Conservation (phyloP, 208 protist genomes). For the Leishmania tarentolae region DNA sequence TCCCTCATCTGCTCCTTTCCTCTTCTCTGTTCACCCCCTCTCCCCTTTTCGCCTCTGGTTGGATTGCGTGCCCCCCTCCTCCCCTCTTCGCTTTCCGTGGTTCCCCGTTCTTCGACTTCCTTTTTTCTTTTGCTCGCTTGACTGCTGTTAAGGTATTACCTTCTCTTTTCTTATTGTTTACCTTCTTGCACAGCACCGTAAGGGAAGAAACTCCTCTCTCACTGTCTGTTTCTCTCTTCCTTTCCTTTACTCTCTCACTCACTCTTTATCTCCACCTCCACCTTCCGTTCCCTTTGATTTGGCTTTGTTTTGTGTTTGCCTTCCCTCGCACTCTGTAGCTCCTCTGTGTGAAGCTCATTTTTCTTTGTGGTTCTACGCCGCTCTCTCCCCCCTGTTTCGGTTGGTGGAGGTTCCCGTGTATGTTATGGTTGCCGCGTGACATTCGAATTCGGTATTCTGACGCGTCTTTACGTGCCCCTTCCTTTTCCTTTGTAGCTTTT, state of each 20-base stretch:
- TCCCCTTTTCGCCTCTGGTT: not conserved
- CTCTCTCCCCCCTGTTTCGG: not conserved
- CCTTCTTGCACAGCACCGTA: constrained; percentile 12
- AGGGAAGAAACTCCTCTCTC: constrained; percentile 1
- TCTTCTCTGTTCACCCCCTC: constrained; percentile 7
- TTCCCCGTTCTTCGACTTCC: constrained; percentile 10
- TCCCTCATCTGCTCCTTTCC: not conserved
- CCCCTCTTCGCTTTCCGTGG: not conserved
- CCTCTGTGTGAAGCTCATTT: not conserved
- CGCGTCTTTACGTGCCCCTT: not conserved
- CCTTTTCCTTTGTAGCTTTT: not conserved
- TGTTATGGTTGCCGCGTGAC: not conserved
- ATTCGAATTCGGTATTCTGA: not conserved
- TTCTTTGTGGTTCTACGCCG: not conserved
- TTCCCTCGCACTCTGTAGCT: not conserved
- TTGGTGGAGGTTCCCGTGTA: not conserved
- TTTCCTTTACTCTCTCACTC: not conserved
- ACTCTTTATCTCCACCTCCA: not conserved
- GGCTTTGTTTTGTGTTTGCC: not conserved
- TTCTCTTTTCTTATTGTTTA: constrained; percentile 1
- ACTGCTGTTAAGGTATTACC: constrained; percentile 1
- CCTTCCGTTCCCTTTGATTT: not conserved
- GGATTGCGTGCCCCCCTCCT: not conserved
- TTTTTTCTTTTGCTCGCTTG: constrained; percentile 7
- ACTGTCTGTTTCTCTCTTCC: not conserved